Base-by-base conservation (phyloP, 192 early-diverging fungal species). In the Podochytrium sp. region DNA sequence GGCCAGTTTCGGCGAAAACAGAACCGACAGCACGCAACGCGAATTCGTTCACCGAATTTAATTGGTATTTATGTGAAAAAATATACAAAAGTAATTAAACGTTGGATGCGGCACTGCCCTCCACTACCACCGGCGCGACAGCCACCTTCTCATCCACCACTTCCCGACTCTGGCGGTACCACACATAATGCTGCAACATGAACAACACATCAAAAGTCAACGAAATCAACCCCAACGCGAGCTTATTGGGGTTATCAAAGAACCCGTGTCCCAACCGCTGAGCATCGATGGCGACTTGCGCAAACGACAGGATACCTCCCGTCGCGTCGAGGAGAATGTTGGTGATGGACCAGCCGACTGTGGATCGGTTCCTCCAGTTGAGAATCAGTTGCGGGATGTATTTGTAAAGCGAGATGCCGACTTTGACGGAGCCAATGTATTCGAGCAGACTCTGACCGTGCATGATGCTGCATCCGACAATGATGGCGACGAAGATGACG, bases 301-400 rank as follows among this genome's bases (percentile, higher is more conserved):
- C 50, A 62, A 95, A 82, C 27, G 92, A 94, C 34, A 95, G 69
- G 0, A 78, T 47, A 0, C 96, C 96, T 33, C 96, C 96, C 23
- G 89, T 90, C 30, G 94, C 91, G 75, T 98, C 96, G 51, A 96
- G 80, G 3, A 96, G 50, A 61, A 96, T 95, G 61, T 94, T 95
- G 52, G 90, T 86, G 55, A 96, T 94, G 58, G 90, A 92, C 95
- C 95, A 98, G 0, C 96, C 96, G 0, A 84, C 87, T 0, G 96
- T 98, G 1, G 92, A 94, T 72, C 91, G 80, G 23, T 89, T 84
- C 25, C 56, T 34, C 67, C 79, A 90, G 72, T 98, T 98, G 52
- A 94, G 61, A 73, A 83, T 90, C 61, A 92, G 84, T 83, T 90
- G 79, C 0, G 80, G 78, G 14, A 81, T 49, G 66, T 77, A 79